Evolutionary conservation across 768 basidiomycete species (phyloP).

Genomic region (Gelatoporia subvermispora): DNA sequence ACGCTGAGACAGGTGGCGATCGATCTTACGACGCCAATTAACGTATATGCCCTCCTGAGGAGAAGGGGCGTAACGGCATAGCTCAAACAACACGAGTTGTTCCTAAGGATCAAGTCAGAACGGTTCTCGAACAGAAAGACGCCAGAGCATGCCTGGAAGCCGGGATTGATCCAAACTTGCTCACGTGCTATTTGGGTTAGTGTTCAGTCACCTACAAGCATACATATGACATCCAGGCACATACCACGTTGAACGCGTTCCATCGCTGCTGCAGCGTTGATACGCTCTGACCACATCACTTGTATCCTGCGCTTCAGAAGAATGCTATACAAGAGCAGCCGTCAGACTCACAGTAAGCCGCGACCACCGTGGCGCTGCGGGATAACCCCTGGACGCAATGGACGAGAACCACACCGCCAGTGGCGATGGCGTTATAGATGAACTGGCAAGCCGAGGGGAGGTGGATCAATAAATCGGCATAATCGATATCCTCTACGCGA

Average conservation of each 20-base stretch:
- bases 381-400: conserved; percentile 76
- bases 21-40: conserved; percentile 58
- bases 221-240: not conserved
- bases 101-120: conserved; percentile 28
- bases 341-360: conserved; percentile 62
- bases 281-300: conserved; percentile 67
- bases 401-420: conserved; percentile 56
- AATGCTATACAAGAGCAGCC: not conserved
- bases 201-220: too few species aligned
- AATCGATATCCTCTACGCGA: conserved; percentile 46
- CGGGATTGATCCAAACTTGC: conserved; percentile 76
- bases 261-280: conserved; percentile 55
- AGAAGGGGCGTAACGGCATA: conserved; percentile 63
- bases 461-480: conserved; percentile 59
- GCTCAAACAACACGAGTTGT: conserved; percentile 70
- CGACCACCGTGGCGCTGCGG: conserved; percentile 65
- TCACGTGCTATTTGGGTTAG: conserved; percentile 47
- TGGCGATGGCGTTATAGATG: conserved; percentile 51
- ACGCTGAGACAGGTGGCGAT: conserved; percentile 27
- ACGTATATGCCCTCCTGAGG: conserved; percentile 59
- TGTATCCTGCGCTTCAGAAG: conserved; percentile 1
- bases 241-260: conserved; percentile 19
- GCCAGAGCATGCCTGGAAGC: conserved; percentile 44
- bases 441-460: conserved; percentile 55
- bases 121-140: not conserved